Evolutionary conservation across 257 asterid species (phyloP), one percentile per base, ranked within the genome.

Genomic region (Cordia subcordata): DNA sequence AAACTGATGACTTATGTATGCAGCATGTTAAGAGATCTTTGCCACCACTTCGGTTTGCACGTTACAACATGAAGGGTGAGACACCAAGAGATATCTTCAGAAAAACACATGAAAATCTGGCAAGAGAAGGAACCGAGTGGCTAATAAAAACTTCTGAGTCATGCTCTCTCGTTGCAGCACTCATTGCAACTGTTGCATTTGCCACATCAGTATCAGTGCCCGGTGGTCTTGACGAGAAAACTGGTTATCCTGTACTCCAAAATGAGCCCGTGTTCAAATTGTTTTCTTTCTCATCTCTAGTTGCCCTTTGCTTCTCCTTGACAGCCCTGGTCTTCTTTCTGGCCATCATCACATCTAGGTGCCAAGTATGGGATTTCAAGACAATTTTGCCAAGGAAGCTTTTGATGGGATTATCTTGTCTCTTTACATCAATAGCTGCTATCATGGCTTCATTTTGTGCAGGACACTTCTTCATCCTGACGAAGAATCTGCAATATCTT

Each of bases 121-220:
- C 73, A 33, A 53, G 71, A 47, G 68, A 67, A 0, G 88, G 88
- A 15, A 68, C 60, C 18, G 39, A 68, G 0, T 85, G 94, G 94
- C 72, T 85, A 21, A 63, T 63, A 44, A 83, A 77, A 55, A 85
- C 94, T 27, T 77, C 94, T 1, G 80, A 85, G 45, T 85, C 94
- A 3, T 85, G 87, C 79, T 85, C 88, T 0, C 63, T 83, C 3
- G 53, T 81, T 1, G 91, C 86, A 1, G 86, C 91, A 11, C 86
- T 85, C 49, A 75, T 82, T 27, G 94, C 94, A 53, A 64, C 81
- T 3, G 87, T 80, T 10, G 87, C 90, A 14, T 85, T 82, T 18
- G 82, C 90, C 21, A 76, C 88, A 8, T 59, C 88, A 0, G 57
- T 87, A 60, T 53, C 88, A 0, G 72, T 85, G 38, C 91, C 91